Evolutionary conservation across 805 yeast genomes (phyloP), one percentile per base, ranked within the genome.

Genomic region (Yarrowia alimentaria): DNA sequence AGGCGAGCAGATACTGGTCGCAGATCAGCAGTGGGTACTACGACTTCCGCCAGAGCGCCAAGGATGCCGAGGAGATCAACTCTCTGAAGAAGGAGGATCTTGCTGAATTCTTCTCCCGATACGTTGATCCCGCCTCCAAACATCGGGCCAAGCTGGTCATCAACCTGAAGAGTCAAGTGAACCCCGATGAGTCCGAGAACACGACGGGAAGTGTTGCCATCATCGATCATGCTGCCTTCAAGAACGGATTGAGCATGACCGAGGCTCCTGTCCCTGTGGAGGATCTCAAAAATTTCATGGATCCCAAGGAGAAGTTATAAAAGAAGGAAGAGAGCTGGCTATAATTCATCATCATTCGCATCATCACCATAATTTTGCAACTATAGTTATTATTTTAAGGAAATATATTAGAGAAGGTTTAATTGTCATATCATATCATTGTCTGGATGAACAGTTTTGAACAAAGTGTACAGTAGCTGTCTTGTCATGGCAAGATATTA

Each of bases 1-100:
- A 93, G 66, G 73, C 78, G 42, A 61, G 69, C 8, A 70, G 81
- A 58, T 82, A 78, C 64, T 80, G 88, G 78, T 71, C 75, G 50
- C 73, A 79, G 11, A 83, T 93, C 53, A 77, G 78, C 22, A 73
- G 79, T 52, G 96, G 96, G 5, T 84, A 72, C 65, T 90, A 84
- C 61, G 87, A 91, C 63, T 91, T 88, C 67, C 66, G 72, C 28
- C 73, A 77, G 50, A 72, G 79, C 53, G 76, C 71, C 29, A 67
- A 70, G 37, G 82, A 81, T 53, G 88, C 85, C 6, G 72, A 73
- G 34, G 55, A 76, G 3, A 72, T 88, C 50, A 73, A 75, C 47
- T 60, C 60, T 3, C 64, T 88, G 49, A 71, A 81, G 21, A 76
- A 80, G 60, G 64, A 67, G 1, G 84, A 89, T 21, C 68, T 89